Conservation (phyloP, 2,329 filamentous ascomycete genomes). For the Lachnellula arida region DNA sequence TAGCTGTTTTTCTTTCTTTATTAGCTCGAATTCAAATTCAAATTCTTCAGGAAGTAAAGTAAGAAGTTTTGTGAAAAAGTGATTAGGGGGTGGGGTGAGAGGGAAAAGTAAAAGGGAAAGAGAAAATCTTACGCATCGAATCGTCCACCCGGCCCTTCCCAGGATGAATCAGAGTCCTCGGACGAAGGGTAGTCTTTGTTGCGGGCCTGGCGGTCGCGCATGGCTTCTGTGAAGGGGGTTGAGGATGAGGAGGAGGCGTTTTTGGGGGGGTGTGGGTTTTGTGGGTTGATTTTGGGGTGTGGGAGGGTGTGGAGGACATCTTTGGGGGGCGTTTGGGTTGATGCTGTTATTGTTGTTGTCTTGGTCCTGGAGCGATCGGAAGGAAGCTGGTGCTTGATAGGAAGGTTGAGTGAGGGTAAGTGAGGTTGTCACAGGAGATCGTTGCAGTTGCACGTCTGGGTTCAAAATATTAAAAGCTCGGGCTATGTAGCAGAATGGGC, state of each 20-base stretch:
- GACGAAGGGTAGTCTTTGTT: slow-evolving; percentile 47
- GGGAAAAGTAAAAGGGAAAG: no score
- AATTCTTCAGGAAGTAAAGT: no score
- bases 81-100: no score
- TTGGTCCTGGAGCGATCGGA: background rate
- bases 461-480: no score
- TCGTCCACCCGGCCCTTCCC: slow-evolving; percentile 24
- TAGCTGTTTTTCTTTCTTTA: slow-evolving; percentile 11
- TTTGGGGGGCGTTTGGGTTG: background rate
- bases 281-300: background rate
- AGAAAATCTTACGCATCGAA: slow-evolving; percentile 16
- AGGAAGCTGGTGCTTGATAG: background rate
- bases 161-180: slow-evolving; percentile 17
- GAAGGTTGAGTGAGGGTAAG: background rate
- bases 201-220: slow-evolving; percentile 55
- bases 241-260: background rate
- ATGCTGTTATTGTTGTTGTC: no score
- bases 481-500: background rate
- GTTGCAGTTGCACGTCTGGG: no score
- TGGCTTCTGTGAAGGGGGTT: slow-evolving; percentile 40
- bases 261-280: background rate
- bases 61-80: no score
- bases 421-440: no score
- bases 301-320: slow-evolving; percentile 6
- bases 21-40: no score